phyloP scores from a whole-genome alignment of 768 basidiomycete genomes.

The Lepiota venenata region DNA sequence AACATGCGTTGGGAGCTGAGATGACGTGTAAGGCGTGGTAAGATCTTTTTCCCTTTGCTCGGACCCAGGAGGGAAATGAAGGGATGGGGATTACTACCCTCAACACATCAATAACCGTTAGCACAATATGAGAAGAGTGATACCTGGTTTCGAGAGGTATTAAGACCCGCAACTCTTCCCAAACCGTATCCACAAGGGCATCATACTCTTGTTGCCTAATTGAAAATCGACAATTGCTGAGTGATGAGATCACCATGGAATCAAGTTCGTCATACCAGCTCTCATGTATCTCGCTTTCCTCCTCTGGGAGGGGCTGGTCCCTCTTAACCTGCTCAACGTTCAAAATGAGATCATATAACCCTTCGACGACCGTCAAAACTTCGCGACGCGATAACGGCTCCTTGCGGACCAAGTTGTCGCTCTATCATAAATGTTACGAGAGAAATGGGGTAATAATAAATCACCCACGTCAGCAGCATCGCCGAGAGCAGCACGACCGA shows the following conservation, averaged over 20 bases:
- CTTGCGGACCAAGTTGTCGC: slow-evolving; percentile 56
- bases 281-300: slow-evolving; percentile 38
- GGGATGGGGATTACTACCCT: slow-evolving; percentile 83
- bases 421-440: slow-evolving; percentile 31
- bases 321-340: slow-evolving; percentile 83
- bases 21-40: slow-evolving; percentile 86
- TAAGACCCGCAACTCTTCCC: slow-evolving; percentile 82
- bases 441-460: neutral
- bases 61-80: slow-evolving; percentile 90
- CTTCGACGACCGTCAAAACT: slow-evolving; percentile 75
- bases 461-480: slow-evolving; percentile 49
- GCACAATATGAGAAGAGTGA: slow-evolving; percentile 11
- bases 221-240: slow-evolving; percentile 1
- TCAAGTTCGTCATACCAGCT: slow-evolving; percentile 39
- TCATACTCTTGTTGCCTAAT: slow-evolving; percentile 58
- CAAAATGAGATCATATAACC: slow-evolving; percentile 80
- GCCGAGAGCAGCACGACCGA: slow-evolving; percentile 71
- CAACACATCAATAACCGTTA: neutral
- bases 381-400: slow-evolving; percentile 81
- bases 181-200: slow-evolving; percentile 63
- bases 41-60: slow-evolving; percentile 89
- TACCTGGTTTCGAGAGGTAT: slow-evolving; percentile 93
- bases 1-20: slow-evolving; percentile 77
- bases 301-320: slow-evolving; percentile 68
- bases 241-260: neutral